A percentile compares a stretch with the other conserved stretches of the same genome.
Conservation (phyloP, 345 rosid species). For the Mangifera indica region DNA sequence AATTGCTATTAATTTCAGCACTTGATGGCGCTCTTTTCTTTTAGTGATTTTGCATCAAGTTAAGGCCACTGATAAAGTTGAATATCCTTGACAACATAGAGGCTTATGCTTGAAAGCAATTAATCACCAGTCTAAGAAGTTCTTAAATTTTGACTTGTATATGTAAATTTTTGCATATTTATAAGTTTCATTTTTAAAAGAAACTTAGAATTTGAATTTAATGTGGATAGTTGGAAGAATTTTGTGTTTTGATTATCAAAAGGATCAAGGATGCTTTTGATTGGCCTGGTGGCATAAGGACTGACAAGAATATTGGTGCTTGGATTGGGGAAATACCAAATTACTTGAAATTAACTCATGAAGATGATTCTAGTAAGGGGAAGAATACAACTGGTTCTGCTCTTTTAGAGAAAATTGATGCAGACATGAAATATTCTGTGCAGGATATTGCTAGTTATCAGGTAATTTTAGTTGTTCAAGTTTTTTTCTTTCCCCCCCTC, state of each 20-base stretch:
- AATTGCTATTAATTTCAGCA: neutral
- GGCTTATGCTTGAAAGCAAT: neutral
- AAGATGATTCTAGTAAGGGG: constrained; percentile 34
- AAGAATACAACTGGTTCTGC: constrained; percentile 33
- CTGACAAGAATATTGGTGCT: constrained; percentile 45
- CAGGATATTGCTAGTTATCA: constrained; percentile 76
- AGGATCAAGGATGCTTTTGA: constrained; percentile 61
- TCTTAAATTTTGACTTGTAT: neutral
- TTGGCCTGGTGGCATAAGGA: constrained; percentile 55
- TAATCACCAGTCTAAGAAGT: neutral
- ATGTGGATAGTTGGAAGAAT: constrained; percentile 49
- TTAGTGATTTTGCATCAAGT: neutral
- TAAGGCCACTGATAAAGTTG: neutral
- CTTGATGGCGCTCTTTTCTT: neutral
- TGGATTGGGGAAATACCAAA: constrained; percentile 71
- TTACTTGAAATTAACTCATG: constrained; percentile 42
- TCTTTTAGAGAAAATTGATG: constrained; percentile 36
- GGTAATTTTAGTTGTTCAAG: constrained; percentile 35
- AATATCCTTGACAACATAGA: neutral
- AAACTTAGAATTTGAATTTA: constrained; percentile 17
- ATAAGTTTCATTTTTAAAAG: neutral
- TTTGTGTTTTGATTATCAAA: constrained; percentile 42
- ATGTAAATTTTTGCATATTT: neutral
- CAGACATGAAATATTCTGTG: constrained; percentile 49
- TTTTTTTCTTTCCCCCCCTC: no score